Base-by-base conservation (phyloP, 139 green algal genomes). In the Ostreobium quekettii region DNA sequence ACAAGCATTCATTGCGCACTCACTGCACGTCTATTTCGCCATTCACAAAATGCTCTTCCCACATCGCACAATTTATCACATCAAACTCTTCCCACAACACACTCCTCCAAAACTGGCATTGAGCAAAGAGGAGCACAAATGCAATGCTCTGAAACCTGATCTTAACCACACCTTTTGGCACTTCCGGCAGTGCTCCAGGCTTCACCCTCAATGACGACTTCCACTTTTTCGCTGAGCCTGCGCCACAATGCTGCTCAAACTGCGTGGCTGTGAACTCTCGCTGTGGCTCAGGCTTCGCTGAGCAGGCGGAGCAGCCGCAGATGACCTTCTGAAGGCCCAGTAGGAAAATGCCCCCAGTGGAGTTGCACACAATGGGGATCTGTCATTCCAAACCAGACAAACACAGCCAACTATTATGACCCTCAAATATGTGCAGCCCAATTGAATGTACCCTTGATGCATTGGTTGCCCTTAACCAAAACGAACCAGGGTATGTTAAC, bases 231-330 rank as follows among this genome's bases (percentile, higher is more conserved):
- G 64, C 64, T 33, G 64, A 64, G n/a, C 77, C 76, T 1, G 66
- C 66, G 2, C 85, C 85, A 46, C 70, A 82, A 66, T 89, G 83
- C 60, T 71, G 58, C 72, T 88, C 82, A 49, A 71, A 88, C 49
- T 88, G 69, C 56, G 73, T 69, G 4, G 74, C 67, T 29, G 65
- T 77, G 60, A 73, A 78, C 1, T 48, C 29, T 36, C 66, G n/a
- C 38, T 28, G 6, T 24, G 7, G 3, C 38, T 61, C 39, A 24
- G 78, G 47, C 63, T 66, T 35, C 4, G 47, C 60, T 0, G 15
- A 33, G 59, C 80, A 86, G 7, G 48, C 47, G 32, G 38, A 49
- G 64, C 80, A 86, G 30, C 31, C 65, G 66, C 80, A 86, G 2
- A 75, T n/a, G 24, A 86, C 75, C 38, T 68, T 73, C 60, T 82